These are phyloP conservation scores for Suillus americanus DNA, from an alignment of 768 basidiomycete species.

Conservation along the genomic window DNA sequence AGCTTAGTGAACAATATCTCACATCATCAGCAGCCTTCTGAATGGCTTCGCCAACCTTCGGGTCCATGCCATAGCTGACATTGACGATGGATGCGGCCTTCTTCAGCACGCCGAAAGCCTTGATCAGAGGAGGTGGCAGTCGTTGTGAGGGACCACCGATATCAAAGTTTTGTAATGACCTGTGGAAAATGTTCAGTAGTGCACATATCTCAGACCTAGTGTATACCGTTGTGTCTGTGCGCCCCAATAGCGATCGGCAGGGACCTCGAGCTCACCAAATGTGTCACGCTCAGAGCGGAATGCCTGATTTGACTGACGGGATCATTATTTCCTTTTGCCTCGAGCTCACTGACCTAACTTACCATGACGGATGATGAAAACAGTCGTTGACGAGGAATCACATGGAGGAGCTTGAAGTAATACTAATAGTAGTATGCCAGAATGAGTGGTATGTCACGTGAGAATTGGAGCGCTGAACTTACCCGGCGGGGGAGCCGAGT, in stretches of 20 bases:
- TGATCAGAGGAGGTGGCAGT: constrained; percentile 92
- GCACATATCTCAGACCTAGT: not conserved
- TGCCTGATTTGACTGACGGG: constrained; percentile 42
- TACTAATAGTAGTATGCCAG: too few relatives aligned
- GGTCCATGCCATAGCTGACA: constrained; percentile 85
- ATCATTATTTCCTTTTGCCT: not conserved
- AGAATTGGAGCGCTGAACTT: constrained; percentile 5
- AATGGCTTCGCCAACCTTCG: constrained; percentile 85
- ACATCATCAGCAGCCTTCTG: constrained; percentile 94
- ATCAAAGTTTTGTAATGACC: constrained; percentile 96
- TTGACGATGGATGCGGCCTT: constrained; percentile 95
- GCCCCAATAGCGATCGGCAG: constrained; percentile 91
- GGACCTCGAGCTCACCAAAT: constrained; percentile 92
- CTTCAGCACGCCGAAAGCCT: constrained; percentile 96
- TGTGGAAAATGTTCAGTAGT: constrained; percentile 29
- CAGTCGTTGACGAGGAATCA: constrained; percentile 9
- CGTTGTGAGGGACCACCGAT: constrained; percentile 95
- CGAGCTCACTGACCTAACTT: not conserved
- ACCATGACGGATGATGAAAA: constrained; percentile 42
- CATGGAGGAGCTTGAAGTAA: constrained; percentile 6
- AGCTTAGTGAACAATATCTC: constrained; percentile 20
- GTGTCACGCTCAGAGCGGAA: constrained; percentile 89
- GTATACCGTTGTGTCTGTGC: constrained; percentile 92
- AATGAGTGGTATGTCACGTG: constrained; percentile 22
- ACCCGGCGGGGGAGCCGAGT: constrained; percentile 14